Evolutionary conservation across 345 rosid genomes (phyloP).

Genomic region (Trapa incisa): DNA sequence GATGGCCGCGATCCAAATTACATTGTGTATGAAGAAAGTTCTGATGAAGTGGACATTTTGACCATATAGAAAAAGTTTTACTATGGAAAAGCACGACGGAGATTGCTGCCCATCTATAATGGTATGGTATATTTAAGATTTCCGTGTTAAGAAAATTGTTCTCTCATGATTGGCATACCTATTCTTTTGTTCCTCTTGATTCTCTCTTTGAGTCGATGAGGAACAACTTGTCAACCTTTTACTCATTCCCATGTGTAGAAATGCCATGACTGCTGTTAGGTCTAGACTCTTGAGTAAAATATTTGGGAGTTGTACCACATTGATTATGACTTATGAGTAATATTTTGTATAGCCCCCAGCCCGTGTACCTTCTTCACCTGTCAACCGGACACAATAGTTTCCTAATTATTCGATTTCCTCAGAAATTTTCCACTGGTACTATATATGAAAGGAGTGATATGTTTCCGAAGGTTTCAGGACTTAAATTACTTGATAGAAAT

Average conservation of each 20-base stretch:
- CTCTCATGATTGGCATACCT: neutral
- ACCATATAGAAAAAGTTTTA: slow-evolving; percentile 18
- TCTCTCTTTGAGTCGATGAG: neutral
- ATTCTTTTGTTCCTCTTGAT: neutral
- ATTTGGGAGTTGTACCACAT: neutral
- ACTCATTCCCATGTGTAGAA: neutral
- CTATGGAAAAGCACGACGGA: slow-evolving; percentile 7
- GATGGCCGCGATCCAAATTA: slow-evolving; percentile 43
- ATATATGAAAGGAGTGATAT: neutral
- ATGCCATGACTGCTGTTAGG: neutral
- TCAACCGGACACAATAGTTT: neutral
- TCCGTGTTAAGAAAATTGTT: neutral
- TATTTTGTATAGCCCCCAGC: neutral
- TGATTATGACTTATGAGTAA: neutral
- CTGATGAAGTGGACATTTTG: slow-evolving; percentile 51
- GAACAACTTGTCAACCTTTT: neutral
- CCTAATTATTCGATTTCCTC: too few relatives aligned
- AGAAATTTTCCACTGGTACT: neutral
- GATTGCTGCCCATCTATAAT: slow-evolving; percentile 1
- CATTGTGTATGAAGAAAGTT: slow-evolving; percentile 40
- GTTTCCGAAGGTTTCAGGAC: neutral
- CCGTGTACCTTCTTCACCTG: neutral
- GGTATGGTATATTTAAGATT: slow-evolving; percentile 14
- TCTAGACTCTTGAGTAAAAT: too few relatives aligned
- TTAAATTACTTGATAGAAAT: neutral